phyloP scores from a whole-genome alignment of 2,329 filamentous ascomycete species.

The Fusarium sp. region DNA sequence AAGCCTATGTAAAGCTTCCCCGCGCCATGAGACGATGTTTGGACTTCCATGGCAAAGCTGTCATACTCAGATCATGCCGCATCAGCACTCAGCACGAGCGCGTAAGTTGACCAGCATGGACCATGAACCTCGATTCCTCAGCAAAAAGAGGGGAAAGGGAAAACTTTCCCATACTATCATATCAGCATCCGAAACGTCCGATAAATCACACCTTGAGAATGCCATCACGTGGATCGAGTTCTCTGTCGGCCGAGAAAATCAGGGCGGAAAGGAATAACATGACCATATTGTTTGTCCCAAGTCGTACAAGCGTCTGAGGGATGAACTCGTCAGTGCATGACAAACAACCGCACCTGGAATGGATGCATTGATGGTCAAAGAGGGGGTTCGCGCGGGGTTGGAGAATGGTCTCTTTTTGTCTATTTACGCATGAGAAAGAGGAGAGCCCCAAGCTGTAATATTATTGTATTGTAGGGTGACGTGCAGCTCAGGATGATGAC shows the following conservation, averaged over 20 bases:
- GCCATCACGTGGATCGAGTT: conserved; percentile 37
- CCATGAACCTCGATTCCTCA: conserved; percentile 2
- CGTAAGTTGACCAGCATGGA: not conserved
- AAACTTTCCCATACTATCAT: conserved; percentile 38
- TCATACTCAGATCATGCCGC: conserved; percentile 45
- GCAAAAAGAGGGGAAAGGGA: conserved; percentile 9
- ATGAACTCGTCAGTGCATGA: conserved; percentile 1
- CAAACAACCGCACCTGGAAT: conserved; percentile 4
- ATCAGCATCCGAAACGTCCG: conserved; percentile 38
- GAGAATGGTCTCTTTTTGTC: conserved; percentile 10
- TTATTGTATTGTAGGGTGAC: conserved; percentile 29
- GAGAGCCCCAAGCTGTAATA: conserved; percentile 2
- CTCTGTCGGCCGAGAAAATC: conserved; percentile 35
- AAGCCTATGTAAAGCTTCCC: conserved; percentile 25
- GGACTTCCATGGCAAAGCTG: conserved; percentile 11
- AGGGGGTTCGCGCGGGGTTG: conserved; percentile 29
- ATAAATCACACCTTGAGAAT: conserved; percentile 32
- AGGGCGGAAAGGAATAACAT: conserved; percentile 13
- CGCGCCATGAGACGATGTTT: conserved; percentile 28
- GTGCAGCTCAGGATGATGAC: conserved; percentile 35
- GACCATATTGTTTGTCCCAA: conserved; percentile 19
- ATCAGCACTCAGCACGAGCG: conserved; percentile 16
- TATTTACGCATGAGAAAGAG: not conserved
- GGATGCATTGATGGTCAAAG: not conserved
- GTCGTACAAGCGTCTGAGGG: conserved; percentile 4